phyloP scores from a whole-genome alignment of 2,329 filamentous ascomycete species.

The Paecilomyces variotii region DNA sequence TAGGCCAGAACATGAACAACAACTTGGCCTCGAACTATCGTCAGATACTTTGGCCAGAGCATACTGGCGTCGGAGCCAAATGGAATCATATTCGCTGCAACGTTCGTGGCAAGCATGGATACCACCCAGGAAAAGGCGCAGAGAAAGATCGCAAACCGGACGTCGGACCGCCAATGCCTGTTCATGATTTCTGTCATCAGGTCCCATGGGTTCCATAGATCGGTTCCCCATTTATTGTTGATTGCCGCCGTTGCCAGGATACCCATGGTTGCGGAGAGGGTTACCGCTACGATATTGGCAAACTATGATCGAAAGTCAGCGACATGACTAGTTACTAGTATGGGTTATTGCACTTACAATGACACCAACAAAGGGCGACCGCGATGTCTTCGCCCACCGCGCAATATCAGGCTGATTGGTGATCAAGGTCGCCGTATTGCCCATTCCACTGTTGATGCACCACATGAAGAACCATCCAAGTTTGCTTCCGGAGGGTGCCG shows the following conservation, averaged over 20 bases:
- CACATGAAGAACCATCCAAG: slow-evolving; percentile 31
- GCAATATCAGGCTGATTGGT: slow-evolving; percentile 41
- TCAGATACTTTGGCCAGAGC: slow-evolving; percentile 45
- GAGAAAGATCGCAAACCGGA: slow-evolving; percentile 34
- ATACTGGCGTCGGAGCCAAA: slow-evolving; percentile 29
- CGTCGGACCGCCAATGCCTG: slow-evolving; percentile 21
- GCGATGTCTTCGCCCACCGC: slow-evolving; percentile 18
- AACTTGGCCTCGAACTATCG: slow-evolving; percentile 46
- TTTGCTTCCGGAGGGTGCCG: slow-evolving; percentile 4
- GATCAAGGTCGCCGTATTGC: slow-evolving; percentile 31
- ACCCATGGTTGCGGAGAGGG: slow-evolving; percentile 36
- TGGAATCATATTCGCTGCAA: slow-evolving; percentile 28
- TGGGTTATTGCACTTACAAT: slow-evolving; percentile 22
- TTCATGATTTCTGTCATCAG: slow-evolving; percentile 24
- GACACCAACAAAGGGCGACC: slow-evolving; percentile 31
- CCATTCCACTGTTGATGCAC: slow-evolving; percentile 33
- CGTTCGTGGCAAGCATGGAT: slow-evolving; percentile 31
- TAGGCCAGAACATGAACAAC: slow-evolving; percentile 46
- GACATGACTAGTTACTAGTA: background rate
- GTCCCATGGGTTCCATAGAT: slow-evolving; percentile 25
- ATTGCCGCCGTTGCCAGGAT: slow-evolving; percentile 38
- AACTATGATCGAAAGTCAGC: slow-evolving; percentile 14
- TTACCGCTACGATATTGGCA: slow-evolving; percentile 34
- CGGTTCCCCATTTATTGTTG: slow-evolving; percentile 34
- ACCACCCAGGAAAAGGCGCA: slow-evolving; percentile 28